phyloP scores from a whole-genome alignment of 352 stramenopile genomes.

The Phytophthora pseudosyringae region DNA sequence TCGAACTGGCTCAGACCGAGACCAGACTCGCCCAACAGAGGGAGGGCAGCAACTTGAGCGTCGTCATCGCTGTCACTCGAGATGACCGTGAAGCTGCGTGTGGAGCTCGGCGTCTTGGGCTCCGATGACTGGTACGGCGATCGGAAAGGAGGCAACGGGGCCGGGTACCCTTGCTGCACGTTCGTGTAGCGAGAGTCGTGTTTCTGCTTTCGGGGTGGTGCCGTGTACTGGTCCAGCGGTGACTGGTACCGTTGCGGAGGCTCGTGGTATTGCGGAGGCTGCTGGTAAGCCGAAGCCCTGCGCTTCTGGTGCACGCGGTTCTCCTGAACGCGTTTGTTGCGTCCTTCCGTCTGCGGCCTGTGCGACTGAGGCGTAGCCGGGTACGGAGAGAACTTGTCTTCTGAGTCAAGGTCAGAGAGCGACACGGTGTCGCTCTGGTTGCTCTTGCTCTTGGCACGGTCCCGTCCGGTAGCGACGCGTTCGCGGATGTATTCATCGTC shows the following conservation, averaged over 20 bases:
- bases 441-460: slow-evolving; percentile 27
- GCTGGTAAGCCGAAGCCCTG: slow-evolving; percentile 2
- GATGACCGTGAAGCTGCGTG: slow-evolving; percentile 32
- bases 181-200: slow-evolving; percentile 27
- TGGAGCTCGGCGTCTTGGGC: slow-evolving; percentile 27
- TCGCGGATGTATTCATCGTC: slow-evolving; percentile 45
- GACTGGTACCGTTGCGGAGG: slow-evolving; percentile 23
- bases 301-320: slow-evolving; percentile 33
- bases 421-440: slow-evolving; percentile 34
- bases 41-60: slow-evolving; percentile 16
- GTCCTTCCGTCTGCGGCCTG: slow-evolving; percentile 40
- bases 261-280: background rate
- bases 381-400: slow-evolving; percentile 48
- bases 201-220: slow-evolving; percentile 19
- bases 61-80: slow-evolving; percentile 42
- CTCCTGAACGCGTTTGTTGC: slow-evolving; percentile 39
- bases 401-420: slow-evolving; percentile 37
- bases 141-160: slow-evolving; percentile 32
- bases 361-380: slow-evolving; percentile 29
- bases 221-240: slow-evolving; percentile 31
- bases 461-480: slow-evolving; percentile 6
- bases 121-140: slow-evolving; percentile 31
- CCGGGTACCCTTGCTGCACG: slow-evolving; percentile 7
- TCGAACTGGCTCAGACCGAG: slow-evolving; percentile 49
- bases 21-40: slow-evolving; percentile 27